Evolutionary conservation across 2,329 filamentous ascomycete species (phyloP).

Genomic region (Alternaria atra): DNA sequence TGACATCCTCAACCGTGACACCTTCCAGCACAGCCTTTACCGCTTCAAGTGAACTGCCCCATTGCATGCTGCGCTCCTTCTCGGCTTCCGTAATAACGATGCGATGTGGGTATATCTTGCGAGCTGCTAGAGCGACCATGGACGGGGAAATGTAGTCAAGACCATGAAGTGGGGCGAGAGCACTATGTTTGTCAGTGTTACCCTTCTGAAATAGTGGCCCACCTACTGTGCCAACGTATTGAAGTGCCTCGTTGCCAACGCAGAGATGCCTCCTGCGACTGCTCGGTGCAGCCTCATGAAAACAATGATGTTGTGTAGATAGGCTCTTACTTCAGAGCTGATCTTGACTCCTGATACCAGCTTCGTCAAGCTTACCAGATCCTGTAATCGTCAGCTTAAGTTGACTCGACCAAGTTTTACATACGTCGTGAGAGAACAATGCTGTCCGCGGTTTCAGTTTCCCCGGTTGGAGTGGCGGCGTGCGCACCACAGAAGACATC

Average conservation of each 20-base stretch:
- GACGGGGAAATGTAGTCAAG: slow-evolving; percentile 84
- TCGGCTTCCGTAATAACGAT: slow-evolving; percentile 74
- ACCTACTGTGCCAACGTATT: slow-evolving; percentile 68
- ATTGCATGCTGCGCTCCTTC: slow-evolving; percentile 88
- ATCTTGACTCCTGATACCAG: slow-evolving; percentile 68
- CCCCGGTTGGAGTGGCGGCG: slow-evolving; percentile 25
- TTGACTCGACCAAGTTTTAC: slow-evolving; percentile 8
- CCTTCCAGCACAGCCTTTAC: slow-evolving; percentile 72
- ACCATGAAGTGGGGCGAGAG: slow-evolving; percentile 82
- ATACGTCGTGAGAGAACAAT: slow-evolving; percentile 58
- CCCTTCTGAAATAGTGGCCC: background rate
- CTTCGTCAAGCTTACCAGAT: slow-evolving; percentile 68
- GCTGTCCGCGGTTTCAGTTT: slow-evolving; percentile 32
- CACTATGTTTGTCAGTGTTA: slow-evolving; percentile 55
- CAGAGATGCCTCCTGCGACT: slow-evolving; percentile 79
- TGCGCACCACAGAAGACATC: slow-evolving; percentile 51
- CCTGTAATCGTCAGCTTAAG: slow-evolving; percentile 32
- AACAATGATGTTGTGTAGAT: slow-evolving; percentile 85
- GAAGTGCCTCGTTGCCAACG: slow-evolving; percentile 81
- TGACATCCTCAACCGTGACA: slow-evolving; percentile 63
- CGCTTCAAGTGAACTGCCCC: slow-evolving; percentile 81
- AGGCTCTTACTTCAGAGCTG: slow-evolving; percentile 80
- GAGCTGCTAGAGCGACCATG: slow-evolving; percentile 80
- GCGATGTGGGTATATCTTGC: slow-evolving; percentile 88
- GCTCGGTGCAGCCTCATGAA: slow-evolving; percentile 90